Evolutionary conservation across 495 filamentous ascomycete species (phyloP).

Genomic region (Podospora fimiseda): DNA sequence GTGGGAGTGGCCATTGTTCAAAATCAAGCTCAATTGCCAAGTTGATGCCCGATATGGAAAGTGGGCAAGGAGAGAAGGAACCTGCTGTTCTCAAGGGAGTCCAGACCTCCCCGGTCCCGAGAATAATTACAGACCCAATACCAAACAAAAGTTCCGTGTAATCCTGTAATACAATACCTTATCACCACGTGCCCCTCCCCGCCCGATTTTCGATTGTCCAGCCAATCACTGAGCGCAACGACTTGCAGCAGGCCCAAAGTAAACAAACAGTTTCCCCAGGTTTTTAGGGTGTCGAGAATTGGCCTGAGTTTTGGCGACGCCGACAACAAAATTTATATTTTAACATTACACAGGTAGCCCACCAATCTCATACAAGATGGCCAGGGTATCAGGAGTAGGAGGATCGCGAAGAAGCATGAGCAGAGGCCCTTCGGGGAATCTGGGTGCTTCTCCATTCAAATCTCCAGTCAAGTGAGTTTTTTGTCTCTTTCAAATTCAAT

Average conservation of each 20-base stretch:
- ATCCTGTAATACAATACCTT: too few species aligned
- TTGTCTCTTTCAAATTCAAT: background rate
- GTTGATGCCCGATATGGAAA: too few species aligned
- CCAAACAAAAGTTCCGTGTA: too few species aligned
- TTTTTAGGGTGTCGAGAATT: background rate
- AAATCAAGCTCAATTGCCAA: too few species aligned
- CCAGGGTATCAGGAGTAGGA: slow-evolving; percentile 64
- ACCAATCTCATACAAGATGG: slow-evolving; percentile 55
- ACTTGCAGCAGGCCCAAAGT: slow-evolving; percentile 7
- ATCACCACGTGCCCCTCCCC: slow-evolving; percentile 2
- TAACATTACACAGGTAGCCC: slow-evolving; percentile 7
- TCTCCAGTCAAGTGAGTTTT: slow-evolving; percentile 62
- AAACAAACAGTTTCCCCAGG: slow-evolving; percentile 16
- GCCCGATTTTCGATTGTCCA: background rate
- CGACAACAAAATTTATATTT: background rate
- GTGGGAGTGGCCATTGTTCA: too few species aligned
- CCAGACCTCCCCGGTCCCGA: background rate
- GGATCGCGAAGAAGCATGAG: slow-evolving; percentile 48
- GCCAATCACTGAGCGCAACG: background rate
- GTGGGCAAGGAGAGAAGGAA: too few species aligned
- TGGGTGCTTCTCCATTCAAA: slow-evolving; percentile 49
- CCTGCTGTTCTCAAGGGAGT: background rate
- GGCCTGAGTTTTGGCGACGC: slow-evolving; percentile 1
- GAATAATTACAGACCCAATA: background rate
- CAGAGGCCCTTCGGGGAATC: slow-evolving; percentile 40